A percentile compares a stretch with the other conserved stretches of the same genome.
Conservation (phyloP, 768 basidiomycete genomes). For the Kwoniella dejecticola region DNA sequence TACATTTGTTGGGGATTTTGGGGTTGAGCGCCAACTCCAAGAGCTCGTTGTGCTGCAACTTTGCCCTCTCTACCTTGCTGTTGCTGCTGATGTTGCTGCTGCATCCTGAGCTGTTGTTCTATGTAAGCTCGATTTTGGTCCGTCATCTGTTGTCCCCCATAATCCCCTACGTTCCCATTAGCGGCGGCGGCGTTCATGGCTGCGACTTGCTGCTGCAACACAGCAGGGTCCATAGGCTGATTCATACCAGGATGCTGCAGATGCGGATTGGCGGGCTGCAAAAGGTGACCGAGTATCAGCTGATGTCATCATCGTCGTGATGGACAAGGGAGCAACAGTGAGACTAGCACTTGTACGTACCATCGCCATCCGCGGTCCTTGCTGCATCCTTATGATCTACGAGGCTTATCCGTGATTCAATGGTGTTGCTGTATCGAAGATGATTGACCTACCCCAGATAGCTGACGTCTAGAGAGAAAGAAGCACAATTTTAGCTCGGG, state of each 20-base stretch:
- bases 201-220: conserved; percentile 14
- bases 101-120: conserved; percentile 17
- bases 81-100: conserved; percentile 20
- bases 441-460: neutral
- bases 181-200: conserved; percentile 13
- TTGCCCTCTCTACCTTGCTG: conserved; percentile 17
- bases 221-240: conserved; percentile 10
- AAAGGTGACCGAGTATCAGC: neutral
- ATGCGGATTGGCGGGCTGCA: conserved; percentile 16
- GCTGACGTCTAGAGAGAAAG: neutral
- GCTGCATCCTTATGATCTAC: conserved; percentile 14
- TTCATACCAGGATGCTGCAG: conserved; percentile 22
- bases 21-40: conserved; percentile 18
- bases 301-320: neutral
- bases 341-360: conserved; percentile 2
- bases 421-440: neutral
- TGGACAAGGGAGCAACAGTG: conserved; percentile 4
- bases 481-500: too few species aligned
- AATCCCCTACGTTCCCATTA: conserved; percentile 1
- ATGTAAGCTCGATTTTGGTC: conserved; percentile 15
- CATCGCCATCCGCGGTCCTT: conserved; percentile 22
- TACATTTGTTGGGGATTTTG: conserved; percentile 17
- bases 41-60: conserved; percentile 13
- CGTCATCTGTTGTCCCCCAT: conserved; percentile 9
- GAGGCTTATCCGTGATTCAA: neutral